Conservation (phyloP, 345 rosid genomes). For the Conringia planisiliqua region DNA sequence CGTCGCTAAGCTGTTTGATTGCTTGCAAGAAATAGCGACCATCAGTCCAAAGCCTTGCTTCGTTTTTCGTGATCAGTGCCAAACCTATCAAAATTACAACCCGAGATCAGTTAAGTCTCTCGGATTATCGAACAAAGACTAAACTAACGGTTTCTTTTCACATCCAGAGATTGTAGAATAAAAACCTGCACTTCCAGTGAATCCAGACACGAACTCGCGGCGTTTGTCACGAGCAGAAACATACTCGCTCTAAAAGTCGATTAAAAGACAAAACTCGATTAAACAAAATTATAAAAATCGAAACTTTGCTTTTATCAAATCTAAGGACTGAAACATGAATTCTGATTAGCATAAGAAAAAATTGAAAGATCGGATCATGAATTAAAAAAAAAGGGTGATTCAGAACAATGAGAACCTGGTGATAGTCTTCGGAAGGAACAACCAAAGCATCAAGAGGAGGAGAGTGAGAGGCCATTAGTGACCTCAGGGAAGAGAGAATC, state of each 20-base stretch:
- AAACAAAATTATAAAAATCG: not conserved
- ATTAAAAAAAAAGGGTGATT: too few relatives aligned
- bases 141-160: not conserved
- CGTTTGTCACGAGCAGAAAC: conserved; percentile 83
- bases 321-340: not conserved
- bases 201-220: conserved; percentile 86
- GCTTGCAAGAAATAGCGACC: conserved; percentile 96
- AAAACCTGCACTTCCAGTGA: conserved; percentile 84
- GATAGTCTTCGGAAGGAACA: conserved; percentile 89
- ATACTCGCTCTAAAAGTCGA: conserved; percentile 68
- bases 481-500: conserved; percentile 62
- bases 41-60: conserved; percentile 90
- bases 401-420: conserved; percentile 51
- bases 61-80: conserved; percentile 69
- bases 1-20: conserved; percentile 61
- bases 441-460: conserved; percentile 86
- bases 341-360: not conserved
- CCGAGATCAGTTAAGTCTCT: not conserved
- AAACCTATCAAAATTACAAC: conserved; percentile 44
- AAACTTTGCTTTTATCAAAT: not conserved
- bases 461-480: conserved; percentile 84
- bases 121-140: not conserved
- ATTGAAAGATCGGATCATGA: conserved; percentile 17
- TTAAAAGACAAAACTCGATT: not conserved
- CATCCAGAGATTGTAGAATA: not conserved